Conservation (phyloP, 805 yeast genomes). For the Saccharomycopsis guyanensis region DNA sequence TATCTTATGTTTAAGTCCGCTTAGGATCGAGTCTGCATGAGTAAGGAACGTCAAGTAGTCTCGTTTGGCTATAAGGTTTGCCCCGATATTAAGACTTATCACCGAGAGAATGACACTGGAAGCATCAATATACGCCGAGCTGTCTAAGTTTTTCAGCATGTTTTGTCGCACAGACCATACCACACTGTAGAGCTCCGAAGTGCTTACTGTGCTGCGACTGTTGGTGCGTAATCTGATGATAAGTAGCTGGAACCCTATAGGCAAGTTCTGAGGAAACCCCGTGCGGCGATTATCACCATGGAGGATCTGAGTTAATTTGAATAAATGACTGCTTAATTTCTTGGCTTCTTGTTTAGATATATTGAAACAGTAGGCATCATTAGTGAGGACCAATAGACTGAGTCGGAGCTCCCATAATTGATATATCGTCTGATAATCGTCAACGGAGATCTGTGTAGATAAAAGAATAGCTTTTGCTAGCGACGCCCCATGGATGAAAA, state of each 20-base stretch:
- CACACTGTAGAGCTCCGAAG: constrained; percentile 20
- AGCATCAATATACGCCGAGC: not conserved
- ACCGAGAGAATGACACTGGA: constrained; percentile 11
- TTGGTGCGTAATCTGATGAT: constrained; percentile 23
- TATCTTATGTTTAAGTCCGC: constrained; percentile 1
- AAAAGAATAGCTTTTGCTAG: constrained; percentile 14
- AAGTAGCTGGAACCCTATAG: constrained; percentile 23
- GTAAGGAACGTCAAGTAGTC: constrained; percentile 26
- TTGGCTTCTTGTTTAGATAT: constrained; percentile 26
- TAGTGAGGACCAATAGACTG: constrained; percentile 21
- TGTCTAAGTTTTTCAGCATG: not conserved
- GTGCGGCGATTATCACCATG: constrained; percentile 3
- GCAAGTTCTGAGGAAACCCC: constrained; percentile 22
- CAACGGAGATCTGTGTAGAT: not conserved
- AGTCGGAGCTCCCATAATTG: constrained; percentile 26
- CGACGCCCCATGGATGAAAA: constrained; percentile 15
- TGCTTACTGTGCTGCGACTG: constrained; percentile 22
- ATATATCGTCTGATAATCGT: constrained; percentile 9
- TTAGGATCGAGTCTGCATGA: constrained; percentile 22
- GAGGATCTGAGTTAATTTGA: constrained; percentile 8
- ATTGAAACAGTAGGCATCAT: constrained; percentile 20
- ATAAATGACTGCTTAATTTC: constrained; percentile 22
- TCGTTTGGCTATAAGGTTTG: constrained; percentile 26
- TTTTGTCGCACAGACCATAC: constrained; percentile 15
- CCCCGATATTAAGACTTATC: constrained; percentile 23